Evolutionary conservation across 805 yeast genomes (phyloP).

Genomic region (Komagataella kurtzmanii): DNA sequence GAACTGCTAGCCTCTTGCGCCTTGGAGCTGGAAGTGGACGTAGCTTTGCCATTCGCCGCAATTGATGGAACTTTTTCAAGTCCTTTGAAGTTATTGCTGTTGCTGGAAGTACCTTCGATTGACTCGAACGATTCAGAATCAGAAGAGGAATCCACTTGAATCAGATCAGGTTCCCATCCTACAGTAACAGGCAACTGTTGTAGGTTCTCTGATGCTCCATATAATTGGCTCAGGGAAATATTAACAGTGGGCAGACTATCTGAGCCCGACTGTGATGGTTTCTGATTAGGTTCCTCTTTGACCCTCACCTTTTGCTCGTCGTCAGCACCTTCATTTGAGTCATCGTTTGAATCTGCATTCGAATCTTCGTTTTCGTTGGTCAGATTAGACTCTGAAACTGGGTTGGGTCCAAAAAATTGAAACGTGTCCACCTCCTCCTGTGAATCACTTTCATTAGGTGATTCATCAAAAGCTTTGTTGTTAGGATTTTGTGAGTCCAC

Average conservation of each 20-base stretch:
- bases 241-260: not conserved
- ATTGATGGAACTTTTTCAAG: not conserved
- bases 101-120: not conserved
- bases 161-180: not conserved
- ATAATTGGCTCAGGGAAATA: not conserved
- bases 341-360: not conserved
- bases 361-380: not conserved
- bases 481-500: not conserved
- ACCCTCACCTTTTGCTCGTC: not conserved
- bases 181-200: not conserved
- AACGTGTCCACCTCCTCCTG: not conserved
- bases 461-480: not conserved
- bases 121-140: not conserved
- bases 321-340: not conserved
- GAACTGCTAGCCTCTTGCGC: not conserved
- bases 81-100: not conserved
- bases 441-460: not conserved
- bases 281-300: not conserved
- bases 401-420: not conserved
- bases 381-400: not conserved
- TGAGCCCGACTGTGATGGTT: not conserved
- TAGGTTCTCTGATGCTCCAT: not conserved
- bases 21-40: not conserved
- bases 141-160: not conserved
- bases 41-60: not conserved